Percentiles rank a stretch among this genome's conserved stretches.
Conservation (phyloP, 441 rosid genomes). For the Metrosideros polymorpha region DNA sequence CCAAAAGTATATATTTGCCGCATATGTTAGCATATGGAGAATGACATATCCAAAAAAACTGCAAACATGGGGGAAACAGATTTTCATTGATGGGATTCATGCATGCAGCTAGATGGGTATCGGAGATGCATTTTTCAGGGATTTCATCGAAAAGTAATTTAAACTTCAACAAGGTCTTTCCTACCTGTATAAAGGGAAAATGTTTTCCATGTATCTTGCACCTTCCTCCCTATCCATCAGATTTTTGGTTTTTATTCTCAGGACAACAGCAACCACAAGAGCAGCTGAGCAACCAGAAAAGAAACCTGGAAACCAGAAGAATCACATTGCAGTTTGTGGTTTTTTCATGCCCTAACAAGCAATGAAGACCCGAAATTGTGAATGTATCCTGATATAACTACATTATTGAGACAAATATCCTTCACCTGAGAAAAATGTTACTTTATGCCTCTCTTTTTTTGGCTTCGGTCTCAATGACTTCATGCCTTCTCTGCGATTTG, state of each 20-base stretch:
- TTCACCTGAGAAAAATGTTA: constrained; percentile 58
- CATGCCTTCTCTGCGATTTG: constrained; percentile 52
- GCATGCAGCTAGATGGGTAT: neutral
- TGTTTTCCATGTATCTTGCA: constrained; percentile 42
- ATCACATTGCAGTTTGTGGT: neutral
- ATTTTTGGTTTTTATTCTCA: constrained; percentile 40
- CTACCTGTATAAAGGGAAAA: constrained; percentile 75
- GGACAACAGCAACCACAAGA: constrained; percentile 37
- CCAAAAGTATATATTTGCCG: constrained; percentile 63
- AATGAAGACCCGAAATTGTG: neutral
- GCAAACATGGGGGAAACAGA: constrained; percentile 9
- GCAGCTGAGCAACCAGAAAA: constrained; percentile 58
- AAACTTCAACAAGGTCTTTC: neutral
- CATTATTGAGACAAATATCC: neutral
- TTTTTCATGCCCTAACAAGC: neutral
- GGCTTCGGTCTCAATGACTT: constrained; percentile 49
- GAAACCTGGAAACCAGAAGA: constrained; percentile 36
- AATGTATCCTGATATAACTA: neutral
- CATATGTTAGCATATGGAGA: constrained; percentile 56
- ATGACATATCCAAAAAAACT: constrained; percentile 55
- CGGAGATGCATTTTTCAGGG: neutral
- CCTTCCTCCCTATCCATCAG: constrained; percentile 36
- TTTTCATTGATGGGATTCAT: neutral
- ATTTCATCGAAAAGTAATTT: neutral
- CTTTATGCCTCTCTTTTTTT: constrained; percentile 49